Conservation (phyloP, 495 filamentous ascomycete genomes). For the Niebla homalea region DNA sequence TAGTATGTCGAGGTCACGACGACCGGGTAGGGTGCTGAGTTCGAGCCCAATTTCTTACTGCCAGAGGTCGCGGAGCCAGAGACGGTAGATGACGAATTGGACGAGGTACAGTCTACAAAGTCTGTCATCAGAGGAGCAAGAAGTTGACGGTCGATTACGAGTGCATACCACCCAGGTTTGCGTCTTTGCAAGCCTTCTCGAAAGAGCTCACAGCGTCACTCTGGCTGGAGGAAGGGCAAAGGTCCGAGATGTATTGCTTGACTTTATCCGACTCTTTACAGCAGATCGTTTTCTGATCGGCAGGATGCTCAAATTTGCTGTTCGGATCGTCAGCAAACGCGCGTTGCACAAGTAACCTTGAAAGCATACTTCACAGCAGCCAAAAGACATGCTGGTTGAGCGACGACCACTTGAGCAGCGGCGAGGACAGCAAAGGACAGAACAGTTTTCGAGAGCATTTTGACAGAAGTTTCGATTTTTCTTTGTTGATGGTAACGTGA, state of each 20-base stretch:
- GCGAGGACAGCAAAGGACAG: slow-evolving; percentile 22
- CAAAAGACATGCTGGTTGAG: slow-evolving; percentile 29
- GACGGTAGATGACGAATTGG: slow-evolving; percentile 8
- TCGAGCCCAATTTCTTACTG: not conserved
- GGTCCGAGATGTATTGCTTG: slow-evolving; percentile 10
- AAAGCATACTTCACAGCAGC: slow-evolving; percentile 27
- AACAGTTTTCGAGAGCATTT: slow-evolving; percentile 24
- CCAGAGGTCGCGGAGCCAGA: slow-evolving; percentile 7
- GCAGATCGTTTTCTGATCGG: slow-evolving; percentile 18
- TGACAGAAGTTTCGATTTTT: slow-evolving; percentile 7
- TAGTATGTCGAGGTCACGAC: slow-evolving; percentile 16
- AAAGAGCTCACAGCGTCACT: slow-evolving; percentile 6
- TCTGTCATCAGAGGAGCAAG: not conserved
- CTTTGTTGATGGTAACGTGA: not conserved
- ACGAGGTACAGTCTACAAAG: slow-evolving; percentile 1
- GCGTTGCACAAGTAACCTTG: not conserved
- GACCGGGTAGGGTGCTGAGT: slow-evolving; percentile 13
- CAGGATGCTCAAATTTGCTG: slow-evolving; percentile 24
- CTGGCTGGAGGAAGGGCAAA: slow-evolving; percentile 8
- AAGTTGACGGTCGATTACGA: not conserved
- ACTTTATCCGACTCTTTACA: slow-evolving; percentile 11
- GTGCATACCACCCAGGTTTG: slow-evolving; percentile 6
- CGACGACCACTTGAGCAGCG: slow-evolving; percentile 19
- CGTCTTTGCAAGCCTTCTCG: slow-evolving; percentile 9
- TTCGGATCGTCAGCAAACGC: slow-evolving; percentile 6